Evolutionary conservation across 73 alveolate species (phyloP).

Genomic region (Paramecium biaurelia): DNA sequence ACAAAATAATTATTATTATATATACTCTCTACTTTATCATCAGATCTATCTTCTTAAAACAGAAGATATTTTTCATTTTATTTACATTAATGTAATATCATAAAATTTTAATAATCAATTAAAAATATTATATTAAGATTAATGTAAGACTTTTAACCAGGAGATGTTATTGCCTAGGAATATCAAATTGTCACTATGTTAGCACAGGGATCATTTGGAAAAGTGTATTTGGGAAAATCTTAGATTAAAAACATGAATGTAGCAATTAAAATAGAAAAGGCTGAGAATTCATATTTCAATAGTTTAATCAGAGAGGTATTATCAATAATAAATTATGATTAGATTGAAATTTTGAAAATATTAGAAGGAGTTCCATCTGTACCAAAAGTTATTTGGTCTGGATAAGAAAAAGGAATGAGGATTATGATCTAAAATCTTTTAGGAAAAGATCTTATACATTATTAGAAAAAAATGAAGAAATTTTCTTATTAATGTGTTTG

Average conservation of each 20-base stretch:
- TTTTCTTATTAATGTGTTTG: conserved; percentile 27
- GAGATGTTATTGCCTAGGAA: conserved; percentile 4
- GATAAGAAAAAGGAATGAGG: conserved; percentile 63
- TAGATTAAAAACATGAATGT: conserved; percentile 19
- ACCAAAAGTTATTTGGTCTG: conserved; percentile 72
- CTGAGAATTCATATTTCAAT: not conserved
- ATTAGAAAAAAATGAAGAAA: not conserved
- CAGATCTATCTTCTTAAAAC: not conserved
- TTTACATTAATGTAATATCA: not conserved
- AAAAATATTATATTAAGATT: not conserved
- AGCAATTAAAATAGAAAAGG: conserved; percentile 61
- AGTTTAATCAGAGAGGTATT: not conserved
- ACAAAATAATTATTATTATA: not conserved
- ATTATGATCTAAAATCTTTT: conserved; percentile 81
- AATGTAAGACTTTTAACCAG: not conserved
- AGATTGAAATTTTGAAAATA: conserved; percentile 22
- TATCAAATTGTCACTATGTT: not conserved
- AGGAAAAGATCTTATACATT: conserved; percentile 67
- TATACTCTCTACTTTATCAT: no score
- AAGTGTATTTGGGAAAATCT: conserved; percentile 36
- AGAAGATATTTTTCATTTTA: no score
- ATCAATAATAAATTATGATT: not conserved
- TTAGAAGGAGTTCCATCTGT: conserved; percentile 52
- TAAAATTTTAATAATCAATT: not conserved
- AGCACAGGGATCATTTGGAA: conserved; percentile 61